Evolutionary conservation across 2,329 filamentous ascomycete species (phyloP), one percentile per base, ranked within the genome.

Genomic region (Aspergillus quadrilineatus): DNA sequence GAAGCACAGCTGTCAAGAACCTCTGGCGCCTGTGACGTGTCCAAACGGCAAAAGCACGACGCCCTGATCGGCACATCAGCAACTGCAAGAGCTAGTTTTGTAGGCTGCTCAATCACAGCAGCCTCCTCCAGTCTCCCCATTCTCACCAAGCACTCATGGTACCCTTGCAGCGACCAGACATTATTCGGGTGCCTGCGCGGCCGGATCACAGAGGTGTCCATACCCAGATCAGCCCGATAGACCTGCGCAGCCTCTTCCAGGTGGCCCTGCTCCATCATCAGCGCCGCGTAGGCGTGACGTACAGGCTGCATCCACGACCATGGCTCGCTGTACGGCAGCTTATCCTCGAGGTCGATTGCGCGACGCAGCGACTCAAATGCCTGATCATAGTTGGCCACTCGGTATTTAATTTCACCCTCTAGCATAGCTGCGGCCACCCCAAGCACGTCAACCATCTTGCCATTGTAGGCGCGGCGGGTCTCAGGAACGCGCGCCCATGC

Each of bases 271-370:
- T 90, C 88, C 14, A 89, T 74, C 14, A 89, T 70, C 1, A 91
- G 74, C 0, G 87, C 88, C 1, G 84, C 87, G 53, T 86, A 86
- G 0, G 88, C 87, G 69, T 90, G 88, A 1, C 87, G 77, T 0
- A 84, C 82, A 0, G 88, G 88, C 65, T 88, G 85, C 87, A 90
- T 90, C 88, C 88, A 90, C 0, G 85, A 85, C 87, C 87, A 89
- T 0, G 88, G 88, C 67, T 91, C 88, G 30, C 86, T 85, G 59
- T 88, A 90, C 0, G 83, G 83, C 17, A 91, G 77, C 0, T 69
- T 71, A 61, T 89, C 86, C 61, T 89, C 86, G 1, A 82, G 76
- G 1, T 70, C 63, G 9, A 89, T 82, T 0, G 87, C 81, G 3
- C 77, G 73, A 1, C 79, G 77, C 2, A 91, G 73, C 42, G 81